These are phyloP conservation scores for Vaccinium darrowii DNA, from an alignment of 148 eudicot species.

Conservation along the genomic window DNA sequence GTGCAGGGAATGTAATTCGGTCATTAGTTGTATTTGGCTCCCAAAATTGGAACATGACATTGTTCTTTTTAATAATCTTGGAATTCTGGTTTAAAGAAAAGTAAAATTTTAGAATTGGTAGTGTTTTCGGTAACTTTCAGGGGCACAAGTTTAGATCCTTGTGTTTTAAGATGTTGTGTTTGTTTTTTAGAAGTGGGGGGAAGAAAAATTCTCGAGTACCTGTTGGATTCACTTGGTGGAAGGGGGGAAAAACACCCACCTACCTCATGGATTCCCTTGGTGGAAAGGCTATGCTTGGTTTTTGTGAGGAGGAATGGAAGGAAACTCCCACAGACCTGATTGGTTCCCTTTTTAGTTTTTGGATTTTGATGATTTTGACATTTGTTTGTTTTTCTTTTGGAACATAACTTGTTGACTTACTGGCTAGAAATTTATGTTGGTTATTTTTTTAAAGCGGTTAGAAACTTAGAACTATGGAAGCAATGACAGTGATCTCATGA, in stretches of 20 bases:
- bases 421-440: background rate
- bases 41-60: background rate
- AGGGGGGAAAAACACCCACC: background rate
- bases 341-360: too few species aligned
- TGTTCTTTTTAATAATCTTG: background rate
- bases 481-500: too few species aligned
- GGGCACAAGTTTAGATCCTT: background rate
- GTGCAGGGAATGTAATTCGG: conserved; percentile 12
- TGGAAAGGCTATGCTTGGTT: too few species aligned
- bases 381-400: background rate
- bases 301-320: too few species aligned
- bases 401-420: background rate
- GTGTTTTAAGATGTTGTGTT: background rate
- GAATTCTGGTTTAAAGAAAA: conserved; percentile 13
- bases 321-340: too few species aligned
- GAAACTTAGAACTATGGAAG: background rate
- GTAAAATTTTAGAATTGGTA: background rate
- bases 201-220: background rate
- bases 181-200: background rate
- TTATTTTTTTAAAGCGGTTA: background rate
- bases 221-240: background rate
- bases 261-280: background rate
- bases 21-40: conserved; percentile 10
- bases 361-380: too few species aligned
- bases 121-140: background rate